A percentile compares a stretch with the other conserved stretches of the same genome.
phyloP scores from a whole-genome alignment of 441 rosid species.

The Croton setiger region DNA sequence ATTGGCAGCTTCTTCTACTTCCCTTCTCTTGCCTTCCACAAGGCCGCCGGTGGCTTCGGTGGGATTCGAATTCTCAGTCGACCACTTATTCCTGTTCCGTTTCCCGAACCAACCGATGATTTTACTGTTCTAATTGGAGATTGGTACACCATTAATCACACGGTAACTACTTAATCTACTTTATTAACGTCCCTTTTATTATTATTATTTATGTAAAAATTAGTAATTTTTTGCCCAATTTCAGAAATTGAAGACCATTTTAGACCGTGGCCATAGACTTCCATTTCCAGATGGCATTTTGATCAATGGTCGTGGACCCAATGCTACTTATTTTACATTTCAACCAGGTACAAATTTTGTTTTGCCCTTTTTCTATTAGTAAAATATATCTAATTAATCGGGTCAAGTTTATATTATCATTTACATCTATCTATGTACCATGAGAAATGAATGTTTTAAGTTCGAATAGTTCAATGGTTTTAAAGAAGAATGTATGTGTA shows the following conservation, averaged over 20 bases:
- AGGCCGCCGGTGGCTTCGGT: slow-evolving; percentile 91
- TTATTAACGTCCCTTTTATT: too few species aligned
- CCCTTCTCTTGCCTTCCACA: slow-evolving; percentile 91
- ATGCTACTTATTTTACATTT: slow-evolving; percentile 52
- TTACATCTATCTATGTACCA: too few species aligned
- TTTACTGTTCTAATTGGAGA: slow-evolving; percentile 81
- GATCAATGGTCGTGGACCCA: slow-evolving; percentile 75
- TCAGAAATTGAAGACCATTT: slow-evolving; percentile 51
- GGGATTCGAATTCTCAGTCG: slow-evolving; percentile 79
- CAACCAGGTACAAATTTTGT: slow-evolving; percentile 47
- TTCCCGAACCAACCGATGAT: slow-evolving; percentile 70
- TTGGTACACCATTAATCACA: slow-evolving; percentile 73
- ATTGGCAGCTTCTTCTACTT: slow-evolving; percentile 86
- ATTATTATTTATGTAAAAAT: neutral
- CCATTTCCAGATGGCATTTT: slow-evolving; percentile 69
- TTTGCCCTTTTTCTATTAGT: too few species aligned
- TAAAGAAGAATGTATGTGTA: too few species aligned
- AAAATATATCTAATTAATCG: too few species aligned
- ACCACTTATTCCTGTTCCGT: slow-evolving; percentile 81
- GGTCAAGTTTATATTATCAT: too few species aligned
- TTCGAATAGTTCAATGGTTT: too few species aligned
- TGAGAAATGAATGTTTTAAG: too few species aligned
- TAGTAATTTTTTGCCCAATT: neutral
- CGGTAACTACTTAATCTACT: slow-evolving; percentile 35
- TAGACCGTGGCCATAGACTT: slow-evolving; percentile 60